These are phyloP conservation scores for Cercospora nicotianae DNA, from an alignment of 2,329 filamentous ascomycete genomes.

Conservation along the genomic window DNA sequence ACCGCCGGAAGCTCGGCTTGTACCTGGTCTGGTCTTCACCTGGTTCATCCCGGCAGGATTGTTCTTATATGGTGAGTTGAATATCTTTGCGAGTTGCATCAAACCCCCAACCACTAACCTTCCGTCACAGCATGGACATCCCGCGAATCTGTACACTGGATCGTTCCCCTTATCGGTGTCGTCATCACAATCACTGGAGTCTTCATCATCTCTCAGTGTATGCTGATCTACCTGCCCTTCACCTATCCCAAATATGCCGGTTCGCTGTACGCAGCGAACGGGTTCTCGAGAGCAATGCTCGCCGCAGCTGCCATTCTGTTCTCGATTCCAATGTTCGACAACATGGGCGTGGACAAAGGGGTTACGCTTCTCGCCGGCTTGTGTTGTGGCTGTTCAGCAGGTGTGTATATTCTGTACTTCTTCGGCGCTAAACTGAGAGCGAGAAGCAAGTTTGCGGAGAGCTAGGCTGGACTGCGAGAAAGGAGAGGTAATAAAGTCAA, in stretches of 20 bases:
- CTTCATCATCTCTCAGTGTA: constrained; percentile 47
- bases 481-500: not conserved
- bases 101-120: too few relatives aligned
- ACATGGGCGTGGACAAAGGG: constrained; percentile 15
- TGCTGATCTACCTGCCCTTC: constrained; percentile 44
- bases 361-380: constrained; percentile 15
- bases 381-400: constrained; percentile 3
- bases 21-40: constrained; percentile 11
- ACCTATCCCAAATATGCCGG: constrained; percentile 51
- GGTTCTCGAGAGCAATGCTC: constrained; percentile 44
- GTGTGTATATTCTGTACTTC: constrained; percentile 15
- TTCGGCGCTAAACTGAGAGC: constrained; percentile 6
- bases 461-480: not conserved
- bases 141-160: constrained; percentile 39
- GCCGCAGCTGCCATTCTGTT: constrained; percentile 13
- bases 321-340: constrained; percentile 16
- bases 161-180: constrained; percentile 44
- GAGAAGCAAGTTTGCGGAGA: constrained; percentile 16
- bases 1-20: constrained; percentile 8
- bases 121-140: constrained; percentile 10
- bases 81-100: too few relatives aligned
- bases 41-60: constrained; percentile 15
- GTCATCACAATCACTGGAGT: constrained; percentile 41
- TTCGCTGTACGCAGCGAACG: constrained; percentile 61
- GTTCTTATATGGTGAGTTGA: constrained; percentile 11